Evolutionary conservation across 352 stramenopile genomes (phyloP), one percentile per base, ranked within the genome.

Genomic region (Sclerospora graminicola): DNA sequence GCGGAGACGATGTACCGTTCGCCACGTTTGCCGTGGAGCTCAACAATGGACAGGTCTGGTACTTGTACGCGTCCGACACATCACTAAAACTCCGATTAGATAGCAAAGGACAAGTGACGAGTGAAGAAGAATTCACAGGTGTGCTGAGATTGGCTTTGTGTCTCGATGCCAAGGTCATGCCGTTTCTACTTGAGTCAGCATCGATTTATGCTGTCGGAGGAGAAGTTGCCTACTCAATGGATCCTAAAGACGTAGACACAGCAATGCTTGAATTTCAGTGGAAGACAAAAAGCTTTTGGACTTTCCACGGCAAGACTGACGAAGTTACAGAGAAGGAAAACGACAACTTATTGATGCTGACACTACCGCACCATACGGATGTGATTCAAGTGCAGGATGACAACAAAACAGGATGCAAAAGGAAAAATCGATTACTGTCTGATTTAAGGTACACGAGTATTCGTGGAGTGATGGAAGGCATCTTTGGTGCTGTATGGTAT

Each of bases 311-410:
- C 21, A 19, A 44, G 8, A 31, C 31, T 1, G 18, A 39, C 9
- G 18, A n/a, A 14, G 41, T 52, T 14, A 54, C 47, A 6, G 28
- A 48, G 2, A 31, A 48, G 8, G 52, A 61, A 16, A 63, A 61
- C 20, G 54, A 45, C n/a, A 63, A 78, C 44, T 48, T 89, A 15
- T 44, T 89, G 36, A 89, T 90, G 81, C 45, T 89, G 10, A 63
- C 74, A 14, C 41, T 89, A 26, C 71, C 78, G 4, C 81, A 93
- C 27, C 81, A 93, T 50, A 60, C 73, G 27, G 71, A 88, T 9
- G 62, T 66, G 32, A 63, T 80, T 34, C 41, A 63, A 27, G 39
- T 59, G 4, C 46, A 64, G 9, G 29, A 26, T 5, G 20, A 50
- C 5, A 44, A 23, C 3, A 45, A 41, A 13, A 26, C 36, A 8